phyloP scores from a whole-genome alignment of 2,329 filamentous ascomycete species.

The Fusarium sp. region DNA sequence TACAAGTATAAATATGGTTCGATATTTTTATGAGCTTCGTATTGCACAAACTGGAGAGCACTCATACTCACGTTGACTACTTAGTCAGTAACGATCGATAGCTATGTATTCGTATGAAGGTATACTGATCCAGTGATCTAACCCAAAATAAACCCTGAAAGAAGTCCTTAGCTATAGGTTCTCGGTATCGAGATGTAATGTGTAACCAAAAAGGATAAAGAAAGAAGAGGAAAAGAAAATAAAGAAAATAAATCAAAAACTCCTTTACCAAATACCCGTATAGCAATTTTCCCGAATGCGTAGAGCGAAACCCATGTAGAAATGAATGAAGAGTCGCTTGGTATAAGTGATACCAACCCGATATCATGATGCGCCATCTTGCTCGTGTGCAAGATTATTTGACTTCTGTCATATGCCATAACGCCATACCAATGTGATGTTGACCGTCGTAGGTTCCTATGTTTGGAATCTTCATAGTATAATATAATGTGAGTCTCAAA shows the following conservation, averaged over 20 bases:
- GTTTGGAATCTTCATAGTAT: slow-evolving; percentile 15
- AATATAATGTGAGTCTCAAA: slow-evolving; percentile 37
- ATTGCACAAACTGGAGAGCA: background rate
- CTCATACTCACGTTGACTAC: slow-evolving; percentile 33
- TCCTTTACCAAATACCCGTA: slow-evolving; percentile 43
- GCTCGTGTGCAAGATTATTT: slow-evolving; percentile 37
- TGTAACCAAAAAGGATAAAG: slow-evolving; percentile 3
- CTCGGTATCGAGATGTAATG: slow-evolving; percentile 18
- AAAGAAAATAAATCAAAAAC: slow-evolving; percentile 37
- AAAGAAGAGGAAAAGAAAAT: slow-evolving; percentile 5
- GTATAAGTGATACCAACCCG: slow-evolving; percentile 29
- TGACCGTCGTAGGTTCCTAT: slow-evolving; percentile 31
- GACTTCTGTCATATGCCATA: slow-evolving; percentile 44
- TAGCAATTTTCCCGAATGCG: slow-evolving; percentile 36
- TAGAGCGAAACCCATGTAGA: slow-evolving; percentile 26
- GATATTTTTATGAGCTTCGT: background rate
- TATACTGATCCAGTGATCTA: slow-evolving; percentile 24
- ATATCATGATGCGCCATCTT: slow-evolving; percentile 42
- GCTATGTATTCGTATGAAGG: slow-evolving; percentile 17
- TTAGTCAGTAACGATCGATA: slow-evolving; percentile 44
- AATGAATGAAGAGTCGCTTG: slow-evolving; percentile 38
- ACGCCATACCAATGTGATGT: slow-evolving; percentile 47
- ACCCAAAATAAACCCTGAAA: slow-evolving; percentile 5
- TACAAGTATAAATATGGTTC: background rate
- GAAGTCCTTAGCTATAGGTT: background rate